A percentile compares a stretch with the other conserved stretches of the same genome.
Evolutionary conservation across 176 grass and related monocot species (phyloP).

Genomic region (Musa itinerans): DNA sequence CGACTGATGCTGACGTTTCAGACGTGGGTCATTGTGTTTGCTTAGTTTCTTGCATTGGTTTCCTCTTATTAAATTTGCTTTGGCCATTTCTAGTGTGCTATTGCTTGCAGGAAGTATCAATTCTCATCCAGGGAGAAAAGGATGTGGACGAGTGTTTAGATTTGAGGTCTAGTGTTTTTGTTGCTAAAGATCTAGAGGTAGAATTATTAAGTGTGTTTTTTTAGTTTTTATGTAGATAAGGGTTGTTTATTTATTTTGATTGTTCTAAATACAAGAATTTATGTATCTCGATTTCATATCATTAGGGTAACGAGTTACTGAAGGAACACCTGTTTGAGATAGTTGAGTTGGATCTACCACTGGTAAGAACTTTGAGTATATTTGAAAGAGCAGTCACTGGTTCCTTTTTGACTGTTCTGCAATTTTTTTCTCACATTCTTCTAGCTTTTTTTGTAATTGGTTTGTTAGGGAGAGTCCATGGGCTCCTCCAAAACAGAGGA

Average conservation of each 20-base stretch:
- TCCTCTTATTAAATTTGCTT: neutral
- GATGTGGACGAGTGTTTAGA: slow-evolving; percentile 18
- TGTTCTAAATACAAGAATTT: neutral
- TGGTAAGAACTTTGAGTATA: slow-evolving; percentile 34
- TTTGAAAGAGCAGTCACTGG: neutral
- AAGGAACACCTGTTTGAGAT: slow-evolving; percentile 58
- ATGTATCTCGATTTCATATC: slow-evolving; percentile 19
- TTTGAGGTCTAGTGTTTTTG: slow-evolving; percentile 21
- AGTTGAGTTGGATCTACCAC: slow-evolving; percentile 51
- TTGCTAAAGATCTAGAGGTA: slow-evolving; percentile 35
- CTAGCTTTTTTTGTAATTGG: slow-evolving; percentile 19
- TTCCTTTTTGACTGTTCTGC: neutral
- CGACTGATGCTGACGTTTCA: neutral
- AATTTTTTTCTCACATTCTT: slow-evolving; percentile 9
- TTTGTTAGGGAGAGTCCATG: slow-evolving; percentile 33
- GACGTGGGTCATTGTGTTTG: slow-evolving; percentile 12
- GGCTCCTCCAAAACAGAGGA: slow-evolving; percentile 24
- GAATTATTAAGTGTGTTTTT: neutral
- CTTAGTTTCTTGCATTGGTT: neutral
- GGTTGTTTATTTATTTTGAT: neutral
- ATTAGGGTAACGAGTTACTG: slow-evolving; percentile 38
- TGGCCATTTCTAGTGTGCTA: neutral
- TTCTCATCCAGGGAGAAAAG: slow-evolving; percentile 26
- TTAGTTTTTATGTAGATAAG: neutral
- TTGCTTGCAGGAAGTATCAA: slow-evolving; percentile 17